Evolutionary conservation across 768 basidiomycete genomes (phyloP).

Genomic region (Mycena sanguinolenta): DNA sequence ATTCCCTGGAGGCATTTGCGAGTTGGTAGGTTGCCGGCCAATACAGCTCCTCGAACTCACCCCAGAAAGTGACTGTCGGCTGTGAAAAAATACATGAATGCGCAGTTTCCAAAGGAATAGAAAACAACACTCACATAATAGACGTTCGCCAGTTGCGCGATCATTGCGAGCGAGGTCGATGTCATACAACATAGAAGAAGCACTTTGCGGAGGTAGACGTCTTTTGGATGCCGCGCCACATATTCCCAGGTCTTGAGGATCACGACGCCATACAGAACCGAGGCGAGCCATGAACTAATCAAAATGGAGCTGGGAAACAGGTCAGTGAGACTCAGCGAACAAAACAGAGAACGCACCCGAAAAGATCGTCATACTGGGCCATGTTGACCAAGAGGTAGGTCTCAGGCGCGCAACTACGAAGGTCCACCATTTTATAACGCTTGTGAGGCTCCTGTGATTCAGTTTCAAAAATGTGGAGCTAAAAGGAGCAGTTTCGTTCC

Average conservation of each 20-base stretch:
- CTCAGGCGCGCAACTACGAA: too few relatives aligned
- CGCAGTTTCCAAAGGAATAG: background rate
- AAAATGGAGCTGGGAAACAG: background rate
- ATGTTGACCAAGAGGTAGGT: too few relatives aligned
- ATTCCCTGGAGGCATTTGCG: background rate
- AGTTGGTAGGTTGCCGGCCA: background rate
- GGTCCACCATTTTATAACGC: too few relatives aligned
- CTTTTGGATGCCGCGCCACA: background rate
- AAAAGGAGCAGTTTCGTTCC: too few relatives aligned
- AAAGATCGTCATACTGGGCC: background rate
- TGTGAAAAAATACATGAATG: background rate
- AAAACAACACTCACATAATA: slow-evolving; percentile 4
- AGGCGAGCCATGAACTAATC: background rate
- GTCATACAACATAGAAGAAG: background rate
- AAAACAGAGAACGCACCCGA: background rate
- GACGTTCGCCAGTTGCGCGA: background rate
- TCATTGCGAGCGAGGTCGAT: background rate
- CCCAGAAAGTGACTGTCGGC: slow-evolving; percentile 12
- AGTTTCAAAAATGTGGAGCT: too few relatives aligned
- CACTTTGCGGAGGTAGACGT: background rate
- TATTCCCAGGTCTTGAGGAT: slow-evolving; percentile 1
- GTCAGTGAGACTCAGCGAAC: background rate
- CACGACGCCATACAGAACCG: background rate
- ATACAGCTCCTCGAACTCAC: background rate
- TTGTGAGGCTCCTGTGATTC: too few relatives aligned